Base-by-base conservation (phyloP, 202 grass and related monocot genomes). In the Brachypodium distachyon region DNA sequence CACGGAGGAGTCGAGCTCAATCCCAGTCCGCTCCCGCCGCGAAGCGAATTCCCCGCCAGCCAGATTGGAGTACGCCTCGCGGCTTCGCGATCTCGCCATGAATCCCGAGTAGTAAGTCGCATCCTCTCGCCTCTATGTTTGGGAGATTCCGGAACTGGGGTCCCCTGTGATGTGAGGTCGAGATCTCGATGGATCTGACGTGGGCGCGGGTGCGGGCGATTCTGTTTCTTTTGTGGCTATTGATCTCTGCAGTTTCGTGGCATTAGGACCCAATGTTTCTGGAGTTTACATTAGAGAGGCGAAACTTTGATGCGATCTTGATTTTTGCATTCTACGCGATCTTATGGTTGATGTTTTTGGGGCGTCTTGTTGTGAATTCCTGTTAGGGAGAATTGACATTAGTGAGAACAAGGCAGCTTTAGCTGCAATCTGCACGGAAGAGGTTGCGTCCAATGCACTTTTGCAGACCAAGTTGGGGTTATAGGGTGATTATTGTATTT, bases 51-150 rank as follows among this genome's bases (percentile, higher is more conserved):
- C 3, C 39, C 29, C 23, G 18, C 6, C 17, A 26, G 39, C 58
- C 8, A 60, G 38, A 46, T 60, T 27, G 38, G 72, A 26, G 66
- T 27, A 6, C 39, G 25, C 37, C 17, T 10, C 72, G 9, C 17
- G 6, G 29, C 42, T 63, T 62, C 74, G 42, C 57, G 40, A 22
- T 50, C 55, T 39, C 74, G 48, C 65, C 67, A 92, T 92, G 89
- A 92, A 85, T 83, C 82, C 89, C 23, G 89, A 92, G 85, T 88
- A 92, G 85, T 92, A 88, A 92, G 89, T 69, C 66, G 43, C 66
- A 2, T 61, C 8, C 64, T 69, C 67, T 63, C 53, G 4, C 57
- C 60, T 85, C 23, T 62, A 33, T 10, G 7, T 28, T 21, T 1
- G 19, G 36, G 11, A 65, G 19, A 26, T 65, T 6, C 25, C 19